Percentiles rank a stretch among this genome's conserved stretches.
Conservation (phyloP, 2,329 filamentous ascomycete species). For the Trichoderma sp. region DNA sequence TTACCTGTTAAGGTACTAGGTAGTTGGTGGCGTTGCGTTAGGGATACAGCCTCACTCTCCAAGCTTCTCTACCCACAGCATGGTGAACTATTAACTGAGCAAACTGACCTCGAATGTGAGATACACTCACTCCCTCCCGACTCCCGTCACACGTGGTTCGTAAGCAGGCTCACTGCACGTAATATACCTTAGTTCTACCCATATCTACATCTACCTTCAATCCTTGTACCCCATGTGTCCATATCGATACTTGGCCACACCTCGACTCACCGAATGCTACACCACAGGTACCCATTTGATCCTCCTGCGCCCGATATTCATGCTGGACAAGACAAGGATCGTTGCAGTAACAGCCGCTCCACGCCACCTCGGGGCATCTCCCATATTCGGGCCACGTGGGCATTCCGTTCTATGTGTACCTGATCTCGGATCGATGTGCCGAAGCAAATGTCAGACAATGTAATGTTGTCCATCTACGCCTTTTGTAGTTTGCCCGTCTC, state of each 20-base stretch:
- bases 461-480: background rate
- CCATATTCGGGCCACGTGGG: constrained; percentile 4
- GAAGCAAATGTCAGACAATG: background rate
- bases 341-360: background rate
- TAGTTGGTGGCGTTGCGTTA: no score
- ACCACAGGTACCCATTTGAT: background rate
- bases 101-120: background rate
- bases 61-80: no score
- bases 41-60: no score
- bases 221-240: no score
- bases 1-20: no score
- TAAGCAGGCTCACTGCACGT: background rate
- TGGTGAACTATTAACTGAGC: no score
- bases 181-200: no score
- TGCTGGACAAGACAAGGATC: no score
- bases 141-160: background rate
- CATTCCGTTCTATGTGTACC: background rate
- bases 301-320: background rate
- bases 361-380: background rate
- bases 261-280: background rate
- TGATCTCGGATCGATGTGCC: background rate
- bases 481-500: constrained; percentile 21
- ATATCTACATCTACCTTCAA: no score
- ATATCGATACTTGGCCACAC: background rate
- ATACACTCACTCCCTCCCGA: background rate